phyloP scores from a whole-genome alignment of 2,329 filamentous ascomycete species.

The Cytospora paraplurivora region DNA sequence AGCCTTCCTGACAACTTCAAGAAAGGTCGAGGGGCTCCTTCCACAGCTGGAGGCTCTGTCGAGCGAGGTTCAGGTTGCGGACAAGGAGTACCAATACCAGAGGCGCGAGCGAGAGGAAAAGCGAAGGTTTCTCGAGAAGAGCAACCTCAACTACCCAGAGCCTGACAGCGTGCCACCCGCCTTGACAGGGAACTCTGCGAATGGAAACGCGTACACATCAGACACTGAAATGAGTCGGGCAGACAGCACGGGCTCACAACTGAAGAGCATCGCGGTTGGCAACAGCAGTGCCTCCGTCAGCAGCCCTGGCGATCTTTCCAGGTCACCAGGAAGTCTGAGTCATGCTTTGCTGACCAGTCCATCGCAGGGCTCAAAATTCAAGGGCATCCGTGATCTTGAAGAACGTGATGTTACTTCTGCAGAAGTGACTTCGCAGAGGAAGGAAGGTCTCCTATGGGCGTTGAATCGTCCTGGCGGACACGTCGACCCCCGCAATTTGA shows the following conservation, averaged over 20 bases:
- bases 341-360: slow-evolving; percentile 53
- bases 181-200: slow-evolving; percentile 36
- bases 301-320: slow-evolving; percentile 49
- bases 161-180: slow-evolving; percentile 55
- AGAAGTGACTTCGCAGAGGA: slow-evolving; percentile 65
- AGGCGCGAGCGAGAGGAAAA: slow-evolving; percentile 96
- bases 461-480: slow-evolving; percentile 90
- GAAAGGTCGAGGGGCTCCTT: slow-evolving; percentile 82
- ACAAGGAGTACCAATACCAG: slow-evolving; percentile 96
- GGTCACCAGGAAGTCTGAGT: slow-evolving; percentile 58
- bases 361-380: slow-evolving; percentile 67
- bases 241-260: slow-evolving; percentile 73
- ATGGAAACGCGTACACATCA: slow-evolving; percentile 56
- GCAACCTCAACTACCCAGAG: slow-evolving; percentile 71
- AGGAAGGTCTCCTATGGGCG: slow-evolving; percentile 94
- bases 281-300: slow-evolving; percentile 40
- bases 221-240: slow-evolving; percentile 72
- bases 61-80: slow-evolving; percentile 85
- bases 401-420: slow-evolving; percentile 69
- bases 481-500: slow-evolving; percentile 90
- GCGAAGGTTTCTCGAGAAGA: slow-evolving; percentile 85
- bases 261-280: slow-evolving; percentile 55
- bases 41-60: slow-evolving; percentile 89
- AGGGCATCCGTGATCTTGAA: slow-evolving; percentile 88
- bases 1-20: slow-evolving; percentile 78